Percentiles rank a stretch among this genome's conserved stretches.
phyloP scores from a whole-genome alignment of 257 asterid species.

The Fraxinus quadrangulata region DNA sequence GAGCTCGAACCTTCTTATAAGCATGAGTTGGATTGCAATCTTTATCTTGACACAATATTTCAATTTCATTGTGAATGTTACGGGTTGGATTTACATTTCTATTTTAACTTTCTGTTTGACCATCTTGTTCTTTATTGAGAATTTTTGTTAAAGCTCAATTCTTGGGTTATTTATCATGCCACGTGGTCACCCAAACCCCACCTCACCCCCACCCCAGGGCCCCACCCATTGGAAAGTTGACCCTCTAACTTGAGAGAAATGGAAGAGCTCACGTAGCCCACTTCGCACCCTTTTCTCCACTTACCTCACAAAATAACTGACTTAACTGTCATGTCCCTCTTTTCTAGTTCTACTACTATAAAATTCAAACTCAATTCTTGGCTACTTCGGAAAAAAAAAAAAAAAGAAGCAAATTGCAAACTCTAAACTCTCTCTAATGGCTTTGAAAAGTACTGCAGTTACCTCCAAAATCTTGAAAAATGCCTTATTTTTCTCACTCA shows the following conservation, averaged over 20 bases:
- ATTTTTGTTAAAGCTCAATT: not conserved
- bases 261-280: constrained; percentile 1
- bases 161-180: not conserved
- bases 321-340: not conserved
- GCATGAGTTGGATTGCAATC: too few species aligned
- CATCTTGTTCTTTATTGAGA: not conserved
- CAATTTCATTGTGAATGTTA: too few species aligned
- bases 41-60: too few species aligned
- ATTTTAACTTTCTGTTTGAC: too few species aligned
- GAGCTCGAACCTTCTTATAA: too few species aligned
- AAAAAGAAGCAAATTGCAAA: not conserved
- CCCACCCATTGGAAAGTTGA: not conserved
- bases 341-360: not conserved
- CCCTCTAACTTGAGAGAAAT: not conserved
- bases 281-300: not conserved
- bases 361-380: not conserved
- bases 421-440: constrained; percentile 34
- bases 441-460: constrained; percentile 16
- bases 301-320: not conserved
- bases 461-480: constrained; percentile 18
- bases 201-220: too few species aligned
- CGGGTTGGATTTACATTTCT: too few species aligned
- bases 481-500: constrained; percentile 30
- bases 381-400: not conserved
- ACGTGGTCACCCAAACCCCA: not conserved